Conservation (phyloP, 1,139 yeast genomes). For the Wickerhamomyces sp. region DNA sequence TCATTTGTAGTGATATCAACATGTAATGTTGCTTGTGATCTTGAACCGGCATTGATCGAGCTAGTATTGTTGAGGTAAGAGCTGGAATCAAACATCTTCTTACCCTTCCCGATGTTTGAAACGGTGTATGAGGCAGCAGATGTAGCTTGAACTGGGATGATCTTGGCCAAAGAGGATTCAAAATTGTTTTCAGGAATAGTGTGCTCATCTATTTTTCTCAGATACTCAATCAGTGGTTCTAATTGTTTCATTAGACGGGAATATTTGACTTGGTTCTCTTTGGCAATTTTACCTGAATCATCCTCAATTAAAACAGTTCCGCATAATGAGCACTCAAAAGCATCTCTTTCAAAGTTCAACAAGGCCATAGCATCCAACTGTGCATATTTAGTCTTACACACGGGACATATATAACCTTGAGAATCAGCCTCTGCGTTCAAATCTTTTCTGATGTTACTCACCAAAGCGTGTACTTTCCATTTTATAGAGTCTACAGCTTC, state of each 20-base stretch:
- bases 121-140: conserved; percentile 60
- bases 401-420: conserved; percentile 88
- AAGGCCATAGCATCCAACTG: conserved; percentile 85
- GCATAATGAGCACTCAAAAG: conserved; percentile 83
- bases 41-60: conserved; percentile 34
- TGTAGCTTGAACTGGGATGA: conserved; percentile 79
- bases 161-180: conserved; percentile 70
- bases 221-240: conserved; percentile 78
- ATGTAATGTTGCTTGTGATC: conserved; percentile 63
- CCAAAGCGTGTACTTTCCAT: conserved; percentile 92
- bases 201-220: conserved; percentile 82
- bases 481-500: conserved; percentile 94
- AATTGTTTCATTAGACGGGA: conserved; percentile 85
- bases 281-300: conserved; percentile 79
- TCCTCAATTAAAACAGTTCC: conserved; percentile 74
- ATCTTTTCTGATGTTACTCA: conserved; percentile 72
- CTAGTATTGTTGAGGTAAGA: conserved; percentile 31
- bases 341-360: conserved; percentile 71
- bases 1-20: conserved; percentile 88
- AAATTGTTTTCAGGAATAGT: conserved; percentile 84
- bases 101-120: conserved; percentile 34
- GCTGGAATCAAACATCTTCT: conserved; percentile 33
- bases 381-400: conserved; percentile 74
- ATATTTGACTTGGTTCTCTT: conserved; percentile 74
- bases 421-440: conserved; percentile 82